Evolutionary conservation across 805 yeast genomes (phyloP), one percentile per base, ranked within the genome.

Genomic region (Myxozyma kluyveri): DNA sequence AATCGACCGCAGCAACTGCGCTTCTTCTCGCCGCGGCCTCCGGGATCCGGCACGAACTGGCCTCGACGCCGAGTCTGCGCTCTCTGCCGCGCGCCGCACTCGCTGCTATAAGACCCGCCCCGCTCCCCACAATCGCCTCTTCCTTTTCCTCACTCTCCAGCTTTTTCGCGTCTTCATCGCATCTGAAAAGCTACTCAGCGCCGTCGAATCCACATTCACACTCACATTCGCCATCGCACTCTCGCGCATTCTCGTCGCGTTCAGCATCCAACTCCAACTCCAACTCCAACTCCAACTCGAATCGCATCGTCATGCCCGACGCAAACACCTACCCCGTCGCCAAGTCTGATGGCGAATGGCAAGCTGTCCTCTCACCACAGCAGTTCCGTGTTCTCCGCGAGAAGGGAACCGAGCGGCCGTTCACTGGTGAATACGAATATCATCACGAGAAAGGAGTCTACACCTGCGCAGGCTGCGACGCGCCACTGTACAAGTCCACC

Each of bases 391-490:
- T 93, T 1, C 72, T 93, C 49, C 79, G 96, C 58, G 77, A 84
- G 56, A 81, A 78, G 64, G 86, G 82, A 38, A 85, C 93, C 3
- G 93, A 85, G 63, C 72, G 80, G 7, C 86, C 91, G 2, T 70
- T 73, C 56, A 69, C 81, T 2, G 90, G 90, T 17, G 78, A 81
- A 62, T 85, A 83, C 66, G 65, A 72, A 31, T 40, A 50, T 31
- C 67, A 73, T 21, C 70, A 74, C 35, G 66, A 70, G 3, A 60
- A 59, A 1, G 98, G 97, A 0, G 71, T 79, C 1, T 93, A 89
- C 68, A 71, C 72, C 42, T 93, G 99, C 71, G 96, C 86, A 0
- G 98, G 84, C 4, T 93, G 99, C 69, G 76, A 75, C 45, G 72
- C 78, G 40, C 96, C 96, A 10, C 71, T 93, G 27, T 93, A 93